phyloP scores from a whole-genome alignment of 2,329 filamentous ascomycete genomes.

The Fusarium goolgardi region DNA sequence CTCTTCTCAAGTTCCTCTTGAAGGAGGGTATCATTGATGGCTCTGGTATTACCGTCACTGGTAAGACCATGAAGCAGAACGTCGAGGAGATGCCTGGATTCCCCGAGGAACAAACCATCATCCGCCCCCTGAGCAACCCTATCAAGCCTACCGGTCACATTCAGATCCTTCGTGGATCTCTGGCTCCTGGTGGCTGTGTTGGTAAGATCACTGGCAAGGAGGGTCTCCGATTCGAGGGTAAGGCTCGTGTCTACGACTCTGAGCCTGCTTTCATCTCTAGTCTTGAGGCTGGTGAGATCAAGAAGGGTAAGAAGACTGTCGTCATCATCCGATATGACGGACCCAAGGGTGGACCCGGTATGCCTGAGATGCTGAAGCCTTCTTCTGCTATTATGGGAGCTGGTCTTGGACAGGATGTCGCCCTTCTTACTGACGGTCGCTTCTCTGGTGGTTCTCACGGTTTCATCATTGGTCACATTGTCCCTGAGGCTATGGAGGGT shows the following conservation, averaged over 20 bases:
- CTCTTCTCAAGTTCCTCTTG: constrained; percentile 87
- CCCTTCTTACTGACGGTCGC: constrained; percentile 78
- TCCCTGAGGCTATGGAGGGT: constrained; percentile 86
- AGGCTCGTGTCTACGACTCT: constrained; percentile 84
- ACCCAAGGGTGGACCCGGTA: constrained; percentile 91
- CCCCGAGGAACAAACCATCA: constrained; percentile 82
- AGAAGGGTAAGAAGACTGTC: constrained; percentile 87
- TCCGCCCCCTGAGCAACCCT: constrained; percentile 81
- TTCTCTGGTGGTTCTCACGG: constrained; percentile 87
- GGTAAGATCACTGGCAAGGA: constrained; percentile 97
- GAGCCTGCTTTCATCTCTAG: constrained; percentile 84
- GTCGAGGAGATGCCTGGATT: constrained; percentile 79
- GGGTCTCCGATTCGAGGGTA: constrained; percentile 83
- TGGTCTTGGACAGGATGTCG: constrained; percentile 79
- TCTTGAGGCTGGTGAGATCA: constrained; percentile 80
- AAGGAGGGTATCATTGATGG: constrained; percentile 86
- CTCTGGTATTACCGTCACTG: constrained; percentile 83
- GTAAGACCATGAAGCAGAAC: constrained; percentile 90
- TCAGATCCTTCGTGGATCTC: constrained; percentile 85
- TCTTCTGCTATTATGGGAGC: constrained; percentile 93
- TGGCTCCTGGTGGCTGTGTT: constrained; percentile 87
- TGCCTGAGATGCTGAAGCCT: constrained; percentile 97
- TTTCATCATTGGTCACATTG: constrained; percentile 88
- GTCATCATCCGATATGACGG: constrained; percentile 94
- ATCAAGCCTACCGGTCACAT: constrained; percentile 91